These are phyloP conservation scores for Paramecium sexaurelia DNA, from an alignment of 73 alveolate species.

Conservation along the genomic window DNA sequence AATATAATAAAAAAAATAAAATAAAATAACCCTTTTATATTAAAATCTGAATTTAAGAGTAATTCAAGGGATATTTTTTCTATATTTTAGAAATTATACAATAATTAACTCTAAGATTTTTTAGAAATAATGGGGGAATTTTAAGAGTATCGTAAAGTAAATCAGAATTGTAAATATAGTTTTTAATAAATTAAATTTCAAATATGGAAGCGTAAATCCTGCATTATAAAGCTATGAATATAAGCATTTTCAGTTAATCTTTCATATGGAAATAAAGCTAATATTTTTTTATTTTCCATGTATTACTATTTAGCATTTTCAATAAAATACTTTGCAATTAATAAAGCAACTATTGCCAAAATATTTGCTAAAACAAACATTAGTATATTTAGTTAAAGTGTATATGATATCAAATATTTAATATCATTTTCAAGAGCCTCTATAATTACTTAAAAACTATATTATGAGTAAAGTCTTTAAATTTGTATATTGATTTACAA, in stretches of 20 bases:
- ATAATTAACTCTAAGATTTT: no score
- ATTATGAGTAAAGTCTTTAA: neutral
- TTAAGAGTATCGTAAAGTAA: no score
- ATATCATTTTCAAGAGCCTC: neutral
- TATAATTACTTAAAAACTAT: neutral
- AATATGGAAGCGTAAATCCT: neutral
- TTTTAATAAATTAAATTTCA: neutral
- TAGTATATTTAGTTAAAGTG: neutral
- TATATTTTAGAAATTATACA: no score
- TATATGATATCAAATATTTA: neutral
- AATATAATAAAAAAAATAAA: no score
- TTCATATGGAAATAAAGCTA: neutral
- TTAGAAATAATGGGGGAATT: no score
- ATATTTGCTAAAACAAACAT: neutral
- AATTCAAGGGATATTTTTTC: no score
- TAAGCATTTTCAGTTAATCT: neutral
- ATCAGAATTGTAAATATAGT: no score
- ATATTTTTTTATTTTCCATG: neutral
- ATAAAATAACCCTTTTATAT: no score
- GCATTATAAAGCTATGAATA: neutral
- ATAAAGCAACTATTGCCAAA: neutral
- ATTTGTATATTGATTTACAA: neutral
- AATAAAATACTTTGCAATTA: neutral
- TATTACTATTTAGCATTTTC: neutral
- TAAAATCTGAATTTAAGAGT: no score